Evolutionary conservation across 1,284 basidiomycete genomes (phyloP).

Genomic region (Trichosporon coremiiforme): DNA sequence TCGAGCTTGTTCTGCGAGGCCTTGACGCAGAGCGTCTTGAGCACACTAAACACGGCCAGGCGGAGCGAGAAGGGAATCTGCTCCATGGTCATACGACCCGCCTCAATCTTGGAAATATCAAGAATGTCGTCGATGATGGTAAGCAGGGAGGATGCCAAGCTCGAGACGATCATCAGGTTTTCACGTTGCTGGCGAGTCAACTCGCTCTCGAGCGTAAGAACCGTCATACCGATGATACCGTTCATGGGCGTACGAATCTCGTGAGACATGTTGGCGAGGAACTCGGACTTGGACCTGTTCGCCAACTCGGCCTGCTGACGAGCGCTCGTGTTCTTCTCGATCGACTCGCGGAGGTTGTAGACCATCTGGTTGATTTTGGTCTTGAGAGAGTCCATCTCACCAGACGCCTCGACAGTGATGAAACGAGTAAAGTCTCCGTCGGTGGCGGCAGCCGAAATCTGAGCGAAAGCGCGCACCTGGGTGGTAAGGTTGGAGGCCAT

Average conservation of each 20-base stretch:
- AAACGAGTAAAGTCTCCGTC: constrained; percentile 99
- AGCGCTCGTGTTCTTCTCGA: constrained; percentile 98
- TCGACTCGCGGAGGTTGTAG: constrained; percentile 92
- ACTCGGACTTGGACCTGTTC: constrained; percentile 95
- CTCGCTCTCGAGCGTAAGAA: constrained; percentile 67
- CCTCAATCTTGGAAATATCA: constrained; percentile 98
- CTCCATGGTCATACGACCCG: constrained; percentile 99
- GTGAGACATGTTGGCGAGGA: constrained; percentile 95
- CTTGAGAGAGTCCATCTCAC: constrained; percentile 99
- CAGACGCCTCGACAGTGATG: constrained; percentile 97
- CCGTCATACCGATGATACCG: constrained; percentile 97
- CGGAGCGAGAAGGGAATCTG: constrained; percentile 97
- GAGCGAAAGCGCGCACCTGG: constrained; percentile 98
- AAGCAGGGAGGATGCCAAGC: constrained; percentile 86
- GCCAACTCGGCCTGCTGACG: constrained; percentile 96
- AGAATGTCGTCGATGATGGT: constrained; percentile 98
- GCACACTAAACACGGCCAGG: constrained; percentile 93
- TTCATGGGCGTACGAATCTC: constrained; percentile 99
- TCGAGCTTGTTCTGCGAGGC: constrained; percentile 97
- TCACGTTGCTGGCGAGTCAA: constrained; percentile 93
- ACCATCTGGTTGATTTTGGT: constrained; percentile 93
- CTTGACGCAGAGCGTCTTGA: constrained; percentile 97
- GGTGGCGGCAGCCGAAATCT: constrained; percentile 97
- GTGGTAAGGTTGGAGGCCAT: constrained; percentile 96
- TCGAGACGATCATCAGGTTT: constrained; percentile 93